These are phyloP conservation scores for Gentiana dahurica DNA, from an alignment of 257 asterid species.

Conservation along the genomic window DNA sequence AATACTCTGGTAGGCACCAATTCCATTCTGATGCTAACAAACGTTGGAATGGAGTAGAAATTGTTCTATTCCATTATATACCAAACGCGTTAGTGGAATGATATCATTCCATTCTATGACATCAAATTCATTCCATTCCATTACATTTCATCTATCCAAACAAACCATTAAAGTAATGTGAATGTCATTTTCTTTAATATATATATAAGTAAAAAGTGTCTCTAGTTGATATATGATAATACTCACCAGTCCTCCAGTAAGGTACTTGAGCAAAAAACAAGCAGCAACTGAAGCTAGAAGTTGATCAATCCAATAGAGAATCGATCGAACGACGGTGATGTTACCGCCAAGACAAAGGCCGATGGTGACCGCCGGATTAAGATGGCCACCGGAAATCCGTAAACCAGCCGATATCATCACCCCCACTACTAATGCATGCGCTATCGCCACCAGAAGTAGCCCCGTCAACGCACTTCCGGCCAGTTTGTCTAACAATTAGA, in stretches of 20 bases:
- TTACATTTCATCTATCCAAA: too few species aligned
- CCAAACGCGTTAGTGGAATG: too few species aligned
- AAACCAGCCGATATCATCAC: constrained; percentile 83
- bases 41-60: too few species aligned
- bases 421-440: constrained; percentile 81
- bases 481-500: constrained; percentile 36
- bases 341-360: constrained; percentile 78
- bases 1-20: too few species aligned
- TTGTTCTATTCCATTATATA: too few species aligned
- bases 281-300: constrained; percentile 85
- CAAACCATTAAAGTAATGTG: too few species aligned
- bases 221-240: too few species aligned
- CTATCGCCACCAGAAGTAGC: constrained; percentile 84
- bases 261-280: constrained; percentile 60
- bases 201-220: too few species aligned
- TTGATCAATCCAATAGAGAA: constrained; percentile 82
- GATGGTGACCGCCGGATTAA: constrained; percentile 88
- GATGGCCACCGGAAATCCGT: constrained; percentile 86
- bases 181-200: too few species aligned
- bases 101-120: too few species aligned
- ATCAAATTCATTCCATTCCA: too few species aligned
- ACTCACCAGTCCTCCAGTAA: constrained; percentile 76
- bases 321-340: constrained; percentile 63
- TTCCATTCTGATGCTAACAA: too few species aligned
- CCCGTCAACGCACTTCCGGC: constrained; percentile 56